Conservation (phyloP, 2,329 filamentous ascomycete species). For the Ascochyta fabae region DNA sequence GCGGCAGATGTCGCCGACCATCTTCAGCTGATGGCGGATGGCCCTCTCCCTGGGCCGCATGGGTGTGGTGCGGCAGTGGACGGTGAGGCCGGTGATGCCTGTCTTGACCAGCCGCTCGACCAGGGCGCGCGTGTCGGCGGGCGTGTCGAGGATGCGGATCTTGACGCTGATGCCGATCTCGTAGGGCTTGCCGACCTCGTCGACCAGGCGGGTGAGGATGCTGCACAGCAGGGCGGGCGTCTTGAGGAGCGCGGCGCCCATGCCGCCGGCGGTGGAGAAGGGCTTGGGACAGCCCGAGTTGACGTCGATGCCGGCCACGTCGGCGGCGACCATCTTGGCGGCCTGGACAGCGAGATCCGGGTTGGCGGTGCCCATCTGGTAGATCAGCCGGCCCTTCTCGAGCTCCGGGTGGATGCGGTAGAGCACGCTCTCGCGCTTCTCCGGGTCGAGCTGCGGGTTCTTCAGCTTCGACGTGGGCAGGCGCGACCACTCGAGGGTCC, state of each 20-base stretch:
- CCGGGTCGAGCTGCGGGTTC: conserved; percentile 62
- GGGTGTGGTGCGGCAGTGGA: conserved; percentile 94
- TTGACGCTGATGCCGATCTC: conserved; percentile 97
- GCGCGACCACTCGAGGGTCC: conserved; percentile 85
- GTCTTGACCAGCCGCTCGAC: conserved; percentile 81
- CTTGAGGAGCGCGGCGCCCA: conserved; percentile 89
- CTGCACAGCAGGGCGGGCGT: conserved; percentile 83
- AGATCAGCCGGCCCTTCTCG: conserved; percentile 79
- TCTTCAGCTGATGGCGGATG: conserved; percentile 82
- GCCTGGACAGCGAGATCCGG: conserved; percentile 84
- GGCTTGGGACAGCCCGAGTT: conserved; percentile 99
- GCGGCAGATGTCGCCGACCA: conserved; percentile 81
- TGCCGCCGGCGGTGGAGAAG: conserved; percentile 90
- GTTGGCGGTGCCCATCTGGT: conserved; percentile 88
- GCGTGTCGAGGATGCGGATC: conserved; percentile 83
- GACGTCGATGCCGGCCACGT: conserved; percentile 94
- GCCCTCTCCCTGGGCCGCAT: conserved; percentile 92
- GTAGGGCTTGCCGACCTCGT: conserved; percentile 75
- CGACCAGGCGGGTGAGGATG: conserved; percentile 83
- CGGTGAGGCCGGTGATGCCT: conserved; percentile 88
- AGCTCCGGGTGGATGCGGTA: conserved; percentile 81
- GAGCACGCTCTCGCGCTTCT: conserved; percentile 70
- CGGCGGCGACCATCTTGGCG: conserved; percentile 79
- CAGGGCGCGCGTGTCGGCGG: conserved; percentile 76
- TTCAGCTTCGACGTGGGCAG: conserved; percentile 73